Conservation (phyloP, 805 yeast species). For the Suhomyces xylopsoci region DNA sequence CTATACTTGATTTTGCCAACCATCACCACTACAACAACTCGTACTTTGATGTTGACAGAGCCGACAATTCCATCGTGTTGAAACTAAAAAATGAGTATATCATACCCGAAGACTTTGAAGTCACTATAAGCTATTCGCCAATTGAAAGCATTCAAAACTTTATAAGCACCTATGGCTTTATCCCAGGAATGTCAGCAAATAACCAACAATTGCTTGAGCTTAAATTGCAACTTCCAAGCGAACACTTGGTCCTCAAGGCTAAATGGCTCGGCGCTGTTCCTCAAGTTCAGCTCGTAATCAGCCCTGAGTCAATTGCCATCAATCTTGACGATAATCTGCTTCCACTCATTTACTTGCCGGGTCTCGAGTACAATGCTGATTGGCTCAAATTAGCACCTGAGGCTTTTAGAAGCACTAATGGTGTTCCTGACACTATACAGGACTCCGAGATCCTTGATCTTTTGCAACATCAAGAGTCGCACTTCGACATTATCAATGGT, state of each 20-base stretch:
- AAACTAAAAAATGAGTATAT: slow-evolving; percentile 7
- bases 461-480: slow-evolving; percentile 23
- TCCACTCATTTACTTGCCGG: slow-evolving; percentile 15
- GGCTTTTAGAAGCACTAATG: slow-evolving; percentile 14
- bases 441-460: slow-evolving; percentile 22
- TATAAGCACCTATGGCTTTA: slow-evolving; percentile 29
- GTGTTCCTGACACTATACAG: slow-evolving; percentile 19
- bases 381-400: slow-evolving; percentile 20
- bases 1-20: slow-evolving; percentile 65
- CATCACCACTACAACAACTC: slow-evolving; percentile 52
- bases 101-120: slow-evolving; percentile 12
- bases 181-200: slow-evolving; percentile 15
- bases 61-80: slow-evolving; percentile 42
- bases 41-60: slow-evolving; percentile 56
- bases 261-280: slow-evolving; percentile 32
- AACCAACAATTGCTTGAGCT: slow-evolving; percentile 13
- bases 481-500: slow-evolving; percentile 25
- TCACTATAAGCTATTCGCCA: slow-evolving; percentile 26
- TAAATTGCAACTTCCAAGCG: slow-evolving; percentile 6
- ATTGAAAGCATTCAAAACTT: slow-evolving; percentile 22
- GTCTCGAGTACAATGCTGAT: slow-evolving; percentile 8
- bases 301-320: slow-evolving; percentile 10
- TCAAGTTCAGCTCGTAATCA: slow-evolving; percentile 19
- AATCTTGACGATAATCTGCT: slow-evolving; percentile 16
- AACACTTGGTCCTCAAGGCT: slow-evolving; percentile 12